Evolutionary conservation across 1,284 basidiomycete species (phyloP).

Genomic region (Rhodotorula glutinis): DNA sequence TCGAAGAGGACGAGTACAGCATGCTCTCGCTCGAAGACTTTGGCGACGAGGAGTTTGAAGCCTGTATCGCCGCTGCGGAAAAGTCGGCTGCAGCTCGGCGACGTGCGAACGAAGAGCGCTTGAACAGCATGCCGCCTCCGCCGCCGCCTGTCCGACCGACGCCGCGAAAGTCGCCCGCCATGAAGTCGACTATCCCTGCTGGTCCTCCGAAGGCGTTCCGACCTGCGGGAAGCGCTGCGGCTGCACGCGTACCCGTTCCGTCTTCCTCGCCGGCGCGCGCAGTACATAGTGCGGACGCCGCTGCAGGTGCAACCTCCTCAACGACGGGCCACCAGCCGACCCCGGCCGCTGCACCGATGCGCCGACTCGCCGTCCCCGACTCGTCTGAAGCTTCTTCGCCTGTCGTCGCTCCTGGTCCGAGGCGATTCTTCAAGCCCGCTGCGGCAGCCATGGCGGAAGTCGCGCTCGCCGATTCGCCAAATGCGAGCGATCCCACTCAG

Average conservation of each 20-base stretch:
- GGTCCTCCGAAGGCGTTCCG: background rate
- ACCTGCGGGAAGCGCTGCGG: background rate
- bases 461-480: too few relatives aligned
- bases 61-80: slow-evolving; percentile 6
- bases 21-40: slow-evolving; percentile 12
- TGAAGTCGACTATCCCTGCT: background rate
- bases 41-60: slow-evolving; percentile 19
- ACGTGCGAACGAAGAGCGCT: slow-evolving; percentile 12
- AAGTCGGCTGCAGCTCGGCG: background rate
- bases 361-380: slow-evolving; percentile 22
- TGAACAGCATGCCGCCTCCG: slow-evolving; percentile 29
- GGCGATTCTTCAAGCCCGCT: background rate
- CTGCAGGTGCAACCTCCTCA: too few relatives aligned
- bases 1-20: slow-evolving; percentile 20
- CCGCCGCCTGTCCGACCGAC: background rate
- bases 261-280: background rate
- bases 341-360: slow-evolving; percentile 11
- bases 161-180: background rate
- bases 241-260: too few relatives aligned
- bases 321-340: background rate
- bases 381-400: slow-evolving; percentile 27
- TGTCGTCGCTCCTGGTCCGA: background rate
- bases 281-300: background rate
- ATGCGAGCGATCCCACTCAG: background rate
- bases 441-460: background rate